These are phyloP conservation scores for Nicotiana tabacum DNA, from an alignment of 257 asterid genomes.

Conservation along the genomic window DNA sequence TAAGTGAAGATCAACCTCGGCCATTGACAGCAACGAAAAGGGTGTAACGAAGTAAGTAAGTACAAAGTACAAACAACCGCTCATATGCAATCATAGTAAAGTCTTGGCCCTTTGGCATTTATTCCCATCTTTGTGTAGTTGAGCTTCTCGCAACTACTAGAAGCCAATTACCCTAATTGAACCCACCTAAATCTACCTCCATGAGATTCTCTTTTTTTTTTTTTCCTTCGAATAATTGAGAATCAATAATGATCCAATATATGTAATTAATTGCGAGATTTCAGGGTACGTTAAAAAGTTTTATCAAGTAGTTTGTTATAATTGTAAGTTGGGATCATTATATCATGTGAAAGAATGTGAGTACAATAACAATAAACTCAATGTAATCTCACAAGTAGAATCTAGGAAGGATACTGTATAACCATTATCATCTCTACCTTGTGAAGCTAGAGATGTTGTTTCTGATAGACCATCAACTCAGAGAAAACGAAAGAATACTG, in stretches of 20 bases:
- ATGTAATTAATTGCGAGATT: background rate
- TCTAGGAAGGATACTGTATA: no score
- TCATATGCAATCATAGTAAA: background rate
- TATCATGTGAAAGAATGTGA: background rate
- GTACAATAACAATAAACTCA: no score
- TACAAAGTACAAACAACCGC: background rate
- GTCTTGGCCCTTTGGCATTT: background rate
- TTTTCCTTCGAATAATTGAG: no score
- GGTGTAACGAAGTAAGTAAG: background rate
- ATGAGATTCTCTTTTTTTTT: no score
- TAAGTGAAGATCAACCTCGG: background rate
- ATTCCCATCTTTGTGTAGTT: slow-evolving; percentile 5
- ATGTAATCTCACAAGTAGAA: no score
- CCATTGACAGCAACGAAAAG: slow-evolving; percentile 8
- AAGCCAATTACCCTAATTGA: slow-evolving; percentile 3
- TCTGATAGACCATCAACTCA: no score
- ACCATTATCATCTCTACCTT: no score
- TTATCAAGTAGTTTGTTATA: background rate
- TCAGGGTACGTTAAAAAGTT: background rate
- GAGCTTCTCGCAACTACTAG: slow-evolving; percentile 5
- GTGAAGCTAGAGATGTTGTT: no score
- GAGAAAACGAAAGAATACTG: no score
- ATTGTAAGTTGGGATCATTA: background rate
- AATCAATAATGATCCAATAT: no score
- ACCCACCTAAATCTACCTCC: background rate